Percentiles rank a stretch among this genome's conserved stretches.
Conservation (phyloP, 345 rosid species). For the Salix koriyanagi region DNA sequence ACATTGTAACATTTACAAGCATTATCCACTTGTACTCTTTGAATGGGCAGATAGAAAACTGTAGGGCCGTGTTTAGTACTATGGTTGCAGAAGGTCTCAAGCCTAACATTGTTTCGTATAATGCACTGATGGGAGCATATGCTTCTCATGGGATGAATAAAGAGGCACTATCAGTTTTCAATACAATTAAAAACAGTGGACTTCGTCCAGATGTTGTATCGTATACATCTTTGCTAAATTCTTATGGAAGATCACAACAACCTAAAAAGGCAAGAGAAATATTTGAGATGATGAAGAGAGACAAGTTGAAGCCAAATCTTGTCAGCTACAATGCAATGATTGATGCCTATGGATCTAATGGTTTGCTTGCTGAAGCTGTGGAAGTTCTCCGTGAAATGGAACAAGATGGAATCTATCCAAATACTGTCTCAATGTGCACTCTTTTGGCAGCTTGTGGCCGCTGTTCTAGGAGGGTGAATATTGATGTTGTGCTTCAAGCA, state of each 20-base stretch:
- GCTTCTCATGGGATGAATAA: slow-evolving; percentile 79
- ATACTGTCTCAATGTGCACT: slow-evolving; percentile 75
- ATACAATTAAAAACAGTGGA: slow-evolving; percentile 58
- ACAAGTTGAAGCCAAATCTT: slow-evolving; percentile 66
- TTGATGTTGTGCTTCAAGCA: slow-evolving; percentile 71
- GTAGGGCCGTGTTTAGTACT: slow-evolving; percentile 61
- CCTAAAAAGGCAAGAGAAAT: slow-evolving; percentile 73
- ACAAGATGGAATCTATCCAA: slow-evolving; percentile 61
- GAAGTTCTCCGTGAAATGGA: slow-evolving; percentile 75
- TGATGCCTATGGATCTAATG: slow-evolving; percentile 90
- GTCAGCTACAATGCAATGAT: slow-evolving; percentile 77
- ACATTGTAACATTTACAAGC: slow-evolving; percentile 77
- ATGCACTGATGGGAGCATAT: slow-evolving; percentile 75
- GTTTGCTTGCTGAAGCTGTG: slow-evolving; percentile 73
- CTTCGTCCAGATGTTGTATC: slow-evolving; percentile 76
- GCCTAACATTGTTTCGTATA: slow-evolving; percentile 75
- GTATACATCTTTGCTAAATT: slow-evolving; percentile 75
- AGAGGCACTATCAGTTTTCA: slow-evolving; percentile 68
- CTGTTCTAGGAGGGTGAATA: slow-evolving; percentile 60
- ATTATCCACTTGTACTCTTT: slow-evolving; percentile 68
- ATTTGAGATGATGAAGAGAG: slow-evolving; percentile 64
- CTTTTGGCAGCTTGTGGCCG: slow-evolving; percentile 86
- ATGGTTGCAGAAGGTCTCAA: slow-evolving; percentile 86
- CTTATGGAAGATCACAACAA: slow-evolving; percentile 81
- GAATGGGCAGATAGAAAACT: slow-evolving; percentile 68